Evolutionary conservation across 257 asterid species (phyloP).

Genomic region (Solanum gracilifrons): DNA sequence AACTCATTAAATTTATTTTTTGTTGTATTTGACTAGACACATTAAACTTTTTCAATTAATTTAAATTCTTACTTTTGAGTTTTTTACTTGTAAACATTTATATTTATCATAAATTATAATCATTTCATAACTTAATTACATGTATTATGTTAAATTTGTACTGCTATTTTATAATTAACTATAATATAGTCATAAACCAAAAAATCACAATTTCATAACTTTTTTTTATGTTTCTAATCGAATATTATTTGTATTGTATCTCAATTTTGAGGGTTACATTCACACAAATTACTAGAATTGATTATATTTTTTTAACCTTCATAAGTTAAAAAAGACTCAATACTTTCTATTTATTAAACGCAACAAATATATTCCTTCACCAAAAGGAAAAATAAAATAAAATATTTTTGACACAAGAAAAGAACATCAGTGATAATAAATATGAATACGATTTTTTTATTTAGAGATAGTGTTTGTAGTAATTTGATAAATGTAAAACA

Average conservation of each 20-base stretch:
- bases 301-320: not conserved
- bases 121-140: not conserved
- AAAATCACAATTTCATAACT: not conserved
- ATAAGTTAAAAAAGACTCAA: not conserved
- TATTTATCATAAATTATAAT: not conserved
- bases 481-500: not conserved
- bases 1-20: not conserved
- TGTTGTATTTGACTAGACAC: not conserved
- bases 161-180: no score
- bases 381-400: not conserved
- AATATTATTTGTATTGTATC: not conserved
- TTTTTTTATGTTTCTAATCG: no score
- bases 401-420: not conserved
- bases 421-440: not conserved
- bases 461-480: not conserved
- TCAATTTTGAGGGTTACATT: not conserved
- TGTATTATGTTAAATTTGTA: not conserved
- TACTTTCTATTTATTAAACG: not conserved
- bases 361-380: not conserved
- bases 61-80: not conserved
- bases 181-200: not conserved
- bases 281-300: not conserved
- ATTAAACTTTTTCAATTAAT: no score
- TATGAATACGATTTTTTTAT: not conserved
- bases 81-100: not conserved